Evolutionary conservation across 352 stramenopile genomes (phyloP).

Genomic region (Pythium dissotocum): DNA sequence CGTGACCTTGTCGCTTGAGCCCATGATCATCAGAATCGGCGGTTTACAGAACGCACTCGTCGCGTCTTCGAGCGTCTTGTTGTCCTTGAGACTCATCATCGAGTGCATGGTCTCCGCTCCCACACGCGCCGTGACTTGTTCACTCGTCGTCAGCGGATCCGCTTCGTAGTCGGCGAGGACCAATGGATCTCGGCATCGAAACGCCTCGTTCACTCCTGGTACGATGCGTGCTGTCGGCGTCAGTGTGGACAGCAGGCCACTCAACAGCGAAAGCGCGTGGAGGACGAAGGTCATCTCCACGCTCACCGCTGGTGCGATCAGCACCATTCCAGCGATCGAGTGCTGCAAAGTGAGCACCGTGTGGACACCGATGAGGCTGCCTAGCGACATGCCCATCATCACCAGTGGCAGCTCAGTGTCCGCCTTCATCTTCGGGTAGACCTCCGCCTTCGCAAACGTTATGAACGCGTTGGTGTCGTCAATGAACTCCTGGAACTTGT

Average conservation of each 20-base stretch:
- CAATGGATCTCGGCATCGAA: constrained; percentile 13
- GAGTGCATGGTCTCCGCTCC: constrained; percentile 19
- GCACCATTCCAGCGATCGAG: constrained; percentile 14
- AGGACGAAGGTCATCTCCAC: constrained; percentile 19
- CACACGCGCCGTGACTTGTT: constrained; percentile 7
- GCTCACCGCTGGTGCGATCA: constrained; percentile 9
- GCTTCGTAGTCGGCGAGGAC: constrained; percentile 15
- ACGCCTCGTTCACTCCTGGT: constrained; percentile 19
- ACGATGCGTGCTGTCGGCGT: constrained; percentile 14
- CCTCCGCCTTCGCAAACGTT: constrained; percentile 13
- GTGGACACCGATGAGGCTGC: constrained; percentile 19
- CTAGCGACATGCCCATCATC: constrained; percentile 25
- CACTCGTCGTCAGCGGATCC: constrained; percentile 19
- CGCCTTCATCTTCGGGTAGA: constrained; percentile 8
- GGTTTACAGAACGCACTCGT: constrained; percentile 10
- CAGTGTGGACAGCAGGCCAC: constrained; percentile 1
- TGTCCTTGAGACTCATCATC: constrained; percentile 22
- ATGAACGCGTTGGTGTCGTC: constrained; percentile 25
- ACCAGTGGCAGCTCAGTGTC: background rate
- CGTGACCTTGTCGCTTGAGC: constrained; percentile 26
- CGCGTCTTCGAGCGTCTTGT: constrained; percentile 13
- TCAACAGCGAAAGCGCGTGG: background rate
- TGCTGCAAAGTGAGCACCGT: constrained; percentile 20
- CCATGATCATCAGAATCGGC: constrained; percentile 22
- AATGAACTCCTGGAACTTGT: constrained; percentile 15